A percentile compares a stretch with the other conserved stretches of the same genome.
These are phyloP conservation scores for Jatropha curcas DNA, from an alignment of 345 rosid species.

Conservation along the genomic window DNA sequence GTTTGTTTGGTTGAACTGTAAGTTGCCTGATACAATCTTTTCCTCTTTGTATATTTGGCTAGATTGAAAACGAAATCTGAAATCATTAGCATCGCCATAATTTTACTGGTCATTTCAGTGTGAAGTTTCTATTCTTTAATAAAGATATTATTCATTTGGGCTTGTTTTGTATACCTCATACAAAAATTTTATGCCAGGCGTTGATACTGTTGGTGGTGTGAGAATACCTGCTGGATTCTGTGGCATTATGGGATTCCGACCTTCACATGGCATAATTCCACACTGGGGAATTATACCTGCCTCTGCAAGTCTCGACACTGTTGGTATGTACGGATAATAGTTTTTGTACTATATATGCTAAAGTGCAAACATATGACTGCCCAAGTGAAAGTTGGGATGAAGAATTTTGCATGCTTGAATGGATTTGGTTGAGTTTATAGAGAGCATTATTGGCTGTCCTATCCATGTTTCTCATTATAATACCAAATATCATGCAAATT, in stretches of 20 bases:
- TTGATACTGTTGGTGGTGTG: slow-evolving; percentile 87
- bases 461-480: neutral
- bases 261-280: slow-evolving; percentile 71
- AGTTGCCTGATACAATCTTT: too few relatives aligned
- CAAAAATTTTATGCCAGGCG: slow-evolving; percentile 50
- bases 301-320: slow-evolving; percentile 77
- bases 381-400: neutral
- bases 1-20: too few relatives aligned
- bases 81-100: too few relatives aligned
- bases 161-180: neutral
- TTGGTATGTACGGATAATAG: slow-evolving; percentile 53
- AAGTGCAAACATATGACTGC: neutral
- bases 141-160: too few relatives aligned
- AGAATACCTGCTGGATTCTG: slow-evolving; percentile 89
- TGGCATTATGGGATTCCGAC: slow-evolving; percentile 80
- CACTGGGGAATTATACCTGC: slow-evolving; percentile 60
- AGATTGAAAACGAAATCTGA: too few relatives aligned
- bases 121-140: too few relatives aligned
- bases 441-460: neutral
- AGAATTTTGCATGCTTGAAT: too few relatives aligned
- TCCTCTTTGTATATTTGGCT: too few relatives aligned
- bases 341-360: neutral
- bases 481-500: too few relatives aligned
- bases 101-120: too few relatives aligned
- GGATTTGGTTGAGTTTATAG: neutral